Evolutionary conservation across 352 stramenopile genomes (phyloP).

Genomic region (Globisporangium ultimum): DNA sequence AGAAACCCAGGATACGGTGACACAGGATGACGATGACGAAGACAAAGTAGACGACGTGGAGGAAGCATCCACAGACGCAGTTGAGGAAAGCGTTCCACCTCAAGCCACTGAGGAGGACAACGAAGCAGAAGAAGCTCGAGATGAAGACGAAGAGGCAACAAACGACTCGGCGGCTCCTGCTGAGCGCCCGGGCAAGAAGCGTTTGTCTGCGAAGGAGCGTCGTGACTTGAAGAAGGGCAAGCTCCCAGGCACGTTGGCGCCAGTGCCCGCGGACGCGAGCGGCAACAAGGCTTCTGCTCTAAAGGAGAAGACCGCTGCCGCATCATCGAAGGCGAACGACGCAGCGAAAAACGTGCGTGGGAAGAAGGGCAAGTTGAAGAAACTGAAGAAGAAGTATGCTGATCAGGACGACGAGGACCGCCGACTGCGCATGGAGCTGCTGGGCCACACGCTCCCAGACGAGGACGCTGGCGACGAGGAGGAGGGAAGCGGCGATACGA

Average conservation of each 20-base stretch:
- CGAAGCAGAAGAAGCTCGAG: conserved; percentile 10
- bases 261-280: not conserved
- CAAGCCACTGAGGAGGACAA: conserved; percentile 11
- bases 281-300: conserved; percentile 21
- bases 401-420: conserved; percentile 97
- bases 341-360: conserved; percentile 63
- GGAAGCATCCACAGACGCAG: not conserved
- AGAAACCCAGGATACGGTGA: conserved; percentile 10
- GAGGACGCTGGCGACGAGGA: conserved; percentile 24
- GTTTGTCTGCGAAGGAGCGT: conserved; percentile 67
- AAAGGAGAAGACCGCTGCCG: conserved; percentile 28
- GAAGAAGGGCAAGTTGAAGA: conserved; percentile 95
- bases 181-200: conserved; percentile 48
- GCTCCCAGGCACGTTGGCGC: conserved; percentile 3
- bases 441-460: conserved; percentile 59
- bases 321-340: conserved; percentile 9
- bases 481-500: conserved; percentile 1
- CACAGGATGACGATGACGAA: conserved; percentile 10
- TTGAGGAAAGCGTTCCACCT: conserved; percentile 4
- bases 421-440: conserved; percentile 88
- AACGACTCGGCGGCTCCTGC: conserved; percentile 4
- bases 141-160: conserved; percentile 15
- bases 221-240: conserved; percentile 80
- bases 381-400: conserved; percentile 94
- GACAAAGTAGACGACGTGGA: not conserved